These are phyloP conservation scores for Russula lepida DNA, from an alignment of 768 basidiomycete species.

Conservation along the genomic window DNA sequence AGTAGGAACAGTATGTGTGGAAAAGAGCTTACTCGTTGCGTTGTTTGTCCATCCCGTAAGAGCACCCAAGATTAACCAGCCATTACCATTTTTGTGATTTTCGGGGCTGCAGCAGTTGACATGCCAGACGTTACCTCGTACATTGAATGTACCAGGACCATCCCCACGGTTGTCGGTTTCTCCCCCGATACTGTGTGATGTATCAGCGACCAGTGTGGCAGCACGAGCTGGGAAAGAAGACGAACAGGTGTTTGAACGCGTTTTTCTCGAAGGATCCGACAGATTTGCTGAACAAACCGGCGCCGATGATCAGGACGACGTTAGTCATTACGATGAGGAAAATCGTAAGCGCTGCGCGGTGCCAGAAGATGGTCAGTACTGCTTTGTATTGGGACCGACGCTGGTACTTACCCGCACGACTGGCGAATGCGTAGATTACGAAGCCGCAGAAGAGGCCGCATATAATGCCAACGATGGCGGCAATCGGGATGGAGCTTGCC, in stretches of 20 bases:
- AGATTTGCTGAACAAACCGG: slow-evolving; percentile 82
- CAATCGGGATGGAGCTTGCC: slow-evolving; percentile 82
- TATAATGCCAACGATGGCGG: slow-evolving; percentile 78
- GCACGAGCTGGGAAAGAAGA: not conserved
- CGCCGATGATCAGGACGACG: slow-evolving; percentile 86
- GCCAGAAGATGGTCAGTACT: not conserved
- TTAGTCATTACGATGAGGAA: slow-evolving; percentile 93
- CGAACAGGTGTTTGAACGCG: slow-evolving; percentile 47
- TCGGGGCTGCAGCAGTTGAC: slow-evolving; percentile 71
- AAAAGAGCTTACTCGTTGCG: slow-evolving; percentile 48
- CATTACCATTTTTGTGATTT: slow-evolving; percentile 39
- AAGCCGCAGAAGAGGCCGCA: slow-evolving; percentile 67
- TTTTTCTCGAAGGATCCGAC: slow-evolving; percentile 66
- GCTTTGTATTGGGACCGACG: not conserved
- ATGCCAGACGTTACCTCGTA: slow-evolving; percentile 83
- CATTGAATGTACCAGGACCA: slow-evolving; percentile 80
- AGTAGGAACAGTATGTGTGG: not conserved
- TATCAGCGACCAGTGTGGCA: not conserved
- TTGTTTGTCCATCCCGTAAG: slow-evolving; percentile 87
- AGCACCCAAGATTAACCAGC: slow-evolving; percentile 79
- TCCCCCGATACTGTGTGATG: slow-evolving; percentile 44
- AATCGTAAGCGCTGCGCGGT: slow-evolving; percentile 54
- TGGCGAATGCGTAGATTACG: slow-evolving; percentile 74
- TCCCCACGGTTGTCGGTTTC: slow-evolving; percentile 63
- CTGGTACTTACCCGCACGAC: slow-evolving; percentile 50